phyloP scores from a whole-genome alignment of 164 flowering plant species.

The Magnolia officinalis region DNA sequence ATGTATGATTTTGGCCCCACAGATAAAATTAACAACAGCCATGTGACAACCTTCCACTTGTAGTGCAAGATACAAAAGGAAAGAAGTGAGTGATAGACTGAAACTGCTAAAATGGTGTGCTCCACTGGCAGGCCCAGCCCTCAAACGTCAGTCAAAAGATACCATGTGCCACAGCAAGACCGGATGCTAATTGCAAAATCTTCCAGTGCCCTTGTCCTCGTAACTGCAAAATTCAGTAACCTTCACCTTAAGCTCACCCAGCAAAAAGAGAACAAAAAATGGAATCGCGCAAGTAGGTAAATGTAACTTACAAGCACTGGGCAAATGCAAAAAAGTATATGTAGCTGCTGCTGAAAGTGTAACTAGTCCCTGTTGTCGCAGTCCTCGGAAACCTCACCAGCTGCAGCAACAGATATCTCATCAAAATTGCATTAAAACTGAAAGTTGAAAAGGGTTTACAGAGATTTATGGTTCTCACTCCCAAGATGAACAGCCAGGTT shows the following conservation, averaged over 20 bases:
- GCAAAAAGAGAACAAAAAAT: background rate
- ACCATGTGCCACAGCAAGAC: background rate
- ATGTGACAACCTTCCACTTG: background rate
- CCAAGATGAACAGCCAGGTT: slow-evolving; percentile 58
- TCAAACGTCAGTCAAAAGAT: background rate
- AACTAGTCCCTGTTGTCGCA: slow-evolving; percentile 5
- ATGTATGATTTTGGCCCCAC: too few species aligned
- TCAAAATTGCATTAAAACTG: background rate
- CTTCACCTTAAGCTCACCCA: background rate
- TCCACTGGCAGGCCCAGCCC: background rate
- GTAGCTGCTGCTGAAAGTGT: background rate
- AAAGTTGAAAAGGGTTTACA: background rate
- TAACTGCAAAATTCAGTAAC: background rate
- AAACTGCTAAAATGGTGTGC: too few species aligned
- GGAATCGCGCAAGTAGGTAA: background rate
- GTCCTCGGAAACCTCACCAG: slow-evolving; percentile 54
- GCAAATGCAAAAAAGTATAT: background rate
- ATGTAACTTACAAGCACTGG: background rate
- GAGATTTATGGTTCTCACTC: slow-evolving; percentile 31
- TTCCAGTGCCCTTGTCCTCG: background rate
- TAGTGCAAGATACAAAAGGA: background rate
- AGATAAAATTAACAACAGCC: too few species aligned
- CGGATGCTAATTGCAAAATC: background rate
- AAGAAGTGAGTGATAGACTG: background rate
- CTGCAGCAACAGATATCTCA: slow-evolving; percentile 33